Evolutionary conservation across 768 basidiomycete genomes (phyloP).

Genomic region (Leccinum uliginosum): DNA sequence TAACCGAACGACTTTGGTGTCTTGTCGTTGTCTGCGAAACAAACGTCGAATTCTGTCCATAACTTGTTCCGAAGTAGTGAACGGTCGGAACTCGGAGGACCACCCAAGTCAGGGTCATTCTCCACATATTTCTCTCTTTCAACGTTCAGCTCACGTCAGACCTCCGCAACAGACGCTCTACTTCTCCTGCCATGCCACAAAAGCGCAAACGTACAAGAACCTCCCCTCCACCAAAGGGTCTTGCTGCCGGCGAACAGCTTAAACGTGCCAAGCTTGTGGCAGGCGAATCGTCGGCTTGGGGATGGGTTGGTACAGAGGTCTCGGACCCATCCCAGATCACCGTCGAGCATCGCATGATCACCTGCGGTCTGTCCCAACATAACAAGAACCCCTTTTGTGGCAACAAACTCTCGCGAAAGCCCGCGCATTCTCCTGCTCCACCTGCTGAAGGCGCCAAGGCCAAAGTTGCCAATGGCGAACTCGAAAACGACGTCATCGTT

Average conservation of each 20-base stretch:
- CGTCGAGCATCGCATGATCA: conserved; percentile 55
- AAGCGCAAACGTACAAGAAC: conserved; percentile 54
- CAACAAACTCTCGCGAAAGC: conserved; percentile 46
- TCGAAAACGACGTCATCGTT: conserved; percentile 60
- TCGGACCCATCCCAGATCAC: conserved; percentile 55
- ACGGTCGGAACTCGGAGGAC: conserved; percentile 23
- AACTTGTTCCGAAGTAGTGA: too few species aligned
- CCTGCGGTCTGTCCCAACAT: conserved; percentile 60
- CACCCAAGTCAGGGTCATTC: conserved; percentile 17
- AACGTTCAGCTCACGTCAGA: conserved; percentile 4
- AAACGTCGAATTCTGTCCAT: conserved; percentile 23
- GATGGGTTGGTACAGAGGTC: conserved; percentile 74
- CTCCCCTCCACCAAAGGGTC: conserved; percentile 45
- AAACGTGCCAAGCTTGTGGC: conserved; percentile 52
- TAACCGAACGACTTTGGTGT: conserved; percentile 39
- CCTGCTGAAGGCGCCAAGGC: conserved; percentile 8
- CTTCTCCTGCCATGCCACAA: conserved; percentile 39
- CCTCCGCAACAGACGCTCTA: neutral
- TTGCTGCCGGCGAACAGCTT: conserved; percentile 58
- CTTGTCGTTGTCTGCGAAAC: conserved; percentile 16
- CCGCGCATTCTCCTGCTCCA: conserved; percentile 13
- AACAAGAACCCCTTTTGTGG: conserved; percentile 51
- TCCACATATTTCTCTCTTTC: conserved; percentile 7
- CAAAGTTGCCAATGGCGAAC: conserved; percentile 36
- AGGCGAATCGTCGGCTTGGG: conserved; percentile 56